phyloP scores from a whole-genome alignment of 192 early-diverging fungal genomes.

The Chytriomyces sp. region DNA sequence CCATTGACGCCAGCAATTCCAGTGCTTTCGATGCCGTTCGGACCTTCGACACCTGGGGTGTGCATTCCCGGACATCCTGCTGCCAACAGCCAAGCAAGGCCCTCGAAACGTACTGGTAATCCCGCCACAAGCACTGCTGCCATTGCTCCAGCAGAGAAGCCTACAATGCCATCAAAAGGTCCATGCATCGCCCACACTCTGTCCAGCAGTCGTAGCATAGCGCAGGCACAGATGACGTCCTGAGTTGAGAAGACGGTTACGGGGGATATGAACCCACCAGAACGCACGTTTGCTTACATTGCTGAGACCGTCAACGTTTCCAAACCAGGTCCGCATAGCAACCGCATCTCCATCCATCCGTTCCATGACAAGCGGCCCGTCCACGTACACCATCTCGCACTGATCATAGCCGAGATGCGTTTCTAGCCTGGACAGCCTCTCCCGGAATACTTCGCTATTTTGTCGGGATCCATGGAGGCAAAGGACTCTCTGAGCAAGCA shows the following conservation, averaged over 20 bases:
- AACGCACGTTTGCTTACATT: neutral
- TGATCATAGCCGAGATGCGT: neutral
- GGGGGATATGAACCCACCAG: no score
- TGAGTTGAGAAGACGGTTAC: neutral
- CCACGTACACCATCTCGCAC: slow-evolving; percentile 19
- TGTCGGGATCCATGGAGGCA: slow-evolving; percentile 33
- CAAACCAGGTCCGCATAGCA: slow-evolving; percentile 30
- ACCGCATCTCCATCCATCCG: slow-evolving; percentile 19
- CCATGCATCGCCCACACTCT: slow-evolving; percentile 19
- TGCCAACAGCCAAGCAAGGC: slow-evolving; percentile 14
- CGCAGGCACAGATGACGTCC: slow-evolving; percentile 12
- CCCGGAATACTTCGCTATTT: slow-evolving; percentile 20
- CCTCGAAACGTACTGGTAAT: slow-evolving; percentile 2
- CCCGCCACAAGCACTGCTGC: slow-evolving; percentile 11
- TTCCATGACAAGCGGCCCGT: slow-evolving; percentile 22
- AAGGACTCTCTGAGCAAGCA: slow-evolving; percentile 4
- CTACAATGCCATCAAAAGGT: slow-evolving; percentile 36
- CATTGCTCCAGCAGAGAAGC: slow-evolving; percentile 26
- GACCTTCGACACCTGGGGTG: no score
- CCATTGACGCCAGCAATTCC: no score
- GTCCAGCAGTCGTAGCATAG: neutral
- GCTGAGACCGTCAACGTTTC: neutral
- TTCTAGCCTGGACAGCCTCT: slow-evolving; percentile 22
- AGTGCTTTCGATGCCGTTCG: no score
- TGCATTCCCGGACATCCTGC: slow-evolving; percentile 8